These are phyloP conservation scores for Saitozyma podzolica DNA, from an alignment of 768 basidiomycete genomes.

Conservation along the genomic window DNA sequence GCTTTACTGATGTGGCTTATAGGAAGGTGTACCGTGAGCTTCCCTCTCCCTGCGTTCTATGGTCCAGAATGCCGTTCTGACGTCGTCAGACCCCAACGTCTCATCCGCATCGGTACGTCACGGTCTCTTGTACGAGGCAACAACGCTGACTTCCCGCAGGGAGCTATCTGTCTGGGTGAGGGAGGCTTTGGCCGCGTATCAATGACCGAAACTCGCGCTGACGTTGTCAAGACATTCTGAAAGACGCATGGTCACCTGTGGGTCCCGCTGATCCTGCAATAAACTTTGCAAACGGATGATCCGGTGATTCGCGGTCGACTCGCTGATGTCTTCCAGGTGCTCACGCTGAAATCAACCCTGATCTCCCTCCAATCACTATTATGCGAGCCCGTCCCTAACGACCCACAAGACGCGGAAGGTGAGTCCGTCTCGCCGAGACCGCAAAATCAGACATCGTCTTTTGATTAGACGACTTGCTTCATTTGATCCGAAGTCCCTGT, in stretches of 20 bases:
- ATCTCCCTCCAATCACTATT: constrained; percentile 91
- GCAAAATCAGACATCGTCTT: background rate
- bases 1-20: constrained; percentile 2
- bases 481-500: background rate
- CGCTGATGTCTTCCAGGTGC: constrained; percentile 62
- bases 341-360: constrained; percentile 92
- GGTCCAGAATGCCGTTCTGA: constrained; percentile 7
- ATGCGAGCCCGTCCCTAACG: constrained; percentile 90
- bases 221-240: constrained; percentile 54
- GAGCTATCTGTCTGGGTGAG: constrained; percentile 91
- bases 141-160: constrained; percentile 49
- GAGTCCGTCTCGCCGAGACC: constrained; percentile 6
- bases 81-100: constrained; percentile 70
- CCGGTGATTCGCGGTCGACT: background rate
- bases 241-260: constrained; percentile 59
- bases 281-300: background rate
- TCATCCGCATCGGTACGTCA: constrained; percentile 70
- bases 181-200: background rate
- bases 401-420: constrained; percentile 92
- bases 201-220: background rate
- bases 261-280: background rate
- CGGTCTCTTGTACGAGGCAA: background rate
- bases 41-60: background rate
- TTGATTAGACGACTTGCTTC: background rate
- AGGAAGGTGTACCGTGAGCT: constrained; percentile 70